These are phyloP conservation scores for Camellia lanceoleosa DNA, from an alignment of 148 eudicot species.

Conservation along the genomic window DNA sequence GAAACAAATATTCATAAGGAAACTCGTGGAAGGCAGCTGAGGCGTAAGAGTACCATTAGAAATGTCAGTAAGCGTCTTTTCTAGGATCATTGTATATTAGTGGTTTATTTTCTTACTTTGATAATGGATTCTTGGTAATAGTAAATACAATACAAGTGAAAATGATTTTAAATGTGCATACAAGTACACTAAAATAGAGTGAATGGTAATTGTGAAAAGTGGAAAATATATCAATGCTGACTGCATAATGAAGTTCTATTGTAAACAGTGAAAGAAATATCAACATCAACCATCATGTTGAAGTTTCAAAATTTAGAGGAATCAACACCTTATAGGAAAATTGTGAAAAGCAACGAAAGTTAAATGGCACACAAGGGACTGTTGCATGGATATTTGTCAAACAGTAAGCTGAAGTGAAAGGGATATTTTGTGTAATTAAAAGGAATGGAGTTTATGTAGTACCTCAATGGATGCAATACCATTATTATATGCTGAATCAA, in stretches of 20 bases:
- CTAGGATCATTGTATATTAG: not conserved
- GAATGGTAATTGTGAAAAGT: not conserved
- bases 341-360: not conserved
- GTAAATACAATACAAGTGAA: not conserved
- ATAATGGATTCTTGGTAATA: no score
- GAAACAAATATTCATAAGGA: constrained; percentile 32
- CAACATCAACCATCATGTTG: not conserved
- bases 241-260: not conserved
- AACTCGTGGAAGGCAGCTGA: constrained; percentile 46
- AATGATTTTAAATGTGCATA: not conserved
- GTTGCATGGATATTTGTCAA: not conserved
- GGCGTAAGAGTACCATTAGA: constrained; percentile 27
- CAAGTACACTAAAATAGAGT: not conserved
- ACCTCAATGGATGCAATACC: not conserved
- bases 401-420: not conserved
- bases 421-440: not conserved
- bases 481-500: no score
- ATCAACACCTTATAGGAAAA: no score
- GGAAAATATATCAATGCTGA: not conserved
- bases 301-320: no score
- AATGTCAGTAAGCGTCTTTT: constrained; percentile 50
- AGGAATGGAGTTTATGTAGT: not conserved
- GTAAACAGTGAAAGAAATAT: no score
- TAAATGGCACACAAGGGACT: no score
- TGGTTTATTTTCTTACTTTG: no score